Base-by-base conservation (phyloP, 78 protist species). In the Dictyostelium firmibasis region DNA sequence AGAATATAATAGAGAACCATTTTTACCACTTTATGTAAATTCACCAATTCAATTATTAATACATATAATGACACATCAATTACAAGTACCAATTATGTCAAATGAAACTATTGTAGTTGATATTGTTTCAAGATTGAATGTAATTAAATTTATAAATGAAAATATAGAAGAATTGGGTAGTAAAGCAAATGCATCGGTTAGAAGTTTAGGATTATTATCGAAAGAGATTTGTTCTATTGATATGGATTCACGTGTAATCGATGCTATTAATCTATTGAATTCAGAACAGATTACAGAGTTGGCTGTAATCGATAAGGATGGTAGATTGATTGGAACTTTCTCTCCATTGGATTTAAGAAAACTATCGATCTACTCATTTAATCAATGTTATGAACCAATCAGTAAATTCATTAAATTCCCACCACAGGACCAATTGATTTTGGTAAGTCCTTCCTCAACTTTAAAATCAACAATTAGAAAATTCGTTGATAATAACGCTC, bases 1-100 rank as follows among this genome's bases (percentile, higher is more conserved):
- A 86, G 92, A 88, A 81, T 88, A 88, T 64, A 88, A 88, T 44
- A 62, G 93, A 47, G 93, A 79, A 69, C 93, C 93, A 88, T 88
- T 88, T 64, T n/a, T 88, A 27, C 86, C 93, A 62, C 50, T 88
- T 18, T 88, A 67, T 79, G 86, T 88, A 25, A 88, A 88, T 69
- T 79, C 86, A 67, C 79, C 86, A 35, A 77, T 88, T 33, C 85
- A 79, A 79, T 29, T 88, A 23, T 35, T 88, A 8, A 88, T 88
- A 38, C 93, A 88, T 36, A 79, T 88, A 6, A 88, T 88, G 93
- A 79, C 93, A 27, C 27, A 31, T 36, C 70, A 41, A 41, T 60
- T 62, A 20, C 93, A 88, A 67, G 93, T 88, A 27, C 86, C 93
- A 13, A 88, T 88, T 31, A 79, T 79, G 86, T 88, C 93, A 29